Conservation (phyloP, 176 grass and related monocot genomes). For the Oryza punctata region DNA sequence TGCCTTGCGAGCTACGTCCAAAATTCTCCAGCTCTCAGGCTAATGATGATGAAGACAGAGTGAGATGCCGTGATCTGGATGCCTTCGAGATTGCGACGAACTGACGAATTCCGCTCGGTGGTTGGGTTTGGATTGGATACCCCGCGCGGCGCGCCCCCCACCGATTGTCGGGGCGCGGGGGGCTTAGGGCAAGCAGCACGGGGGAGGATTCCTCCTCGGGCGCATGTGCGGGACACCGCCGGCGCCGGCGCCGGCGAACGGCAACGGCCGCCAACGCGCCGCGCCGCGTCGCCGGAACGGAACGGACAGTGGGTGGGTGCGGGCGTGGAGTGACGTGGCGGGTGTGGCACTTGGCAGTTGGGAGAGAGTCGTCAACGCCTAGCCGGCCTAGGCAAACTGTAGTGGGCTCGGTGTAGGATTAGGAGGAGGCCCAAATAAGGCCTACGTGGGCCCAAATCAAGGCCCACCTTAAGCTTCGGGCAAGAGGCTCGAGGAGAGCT, state of each 20-base stretch:
- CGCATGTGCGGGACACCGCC: neutral
- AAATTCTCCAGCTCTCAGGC: neutral
- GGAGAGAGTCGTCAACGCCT: neutral
- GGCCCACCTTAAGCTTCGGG: neutral
- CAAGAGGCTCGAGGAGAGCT: too few species aligned
- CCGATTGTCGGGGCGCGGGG: neutral
- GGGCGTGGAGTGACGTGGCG: neutral
- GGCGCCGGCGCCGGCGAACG: neutral
- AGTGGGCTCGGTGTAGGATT: neutral
- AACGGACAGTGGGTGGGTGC: neutral
- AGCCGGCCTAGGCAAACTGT: neutral
- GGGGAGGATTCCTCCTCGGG: neutral
- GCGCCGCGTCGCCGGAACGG: neutral
- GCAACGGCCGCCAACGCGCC: neutral
- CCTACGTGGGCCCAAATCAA: neutral
- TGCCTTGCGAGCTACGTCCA: constrained; percentile 32
- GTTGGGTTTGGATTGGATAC: neutral
- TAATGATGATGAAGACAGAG: neutral
- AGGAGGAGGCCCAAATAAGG: neutral
- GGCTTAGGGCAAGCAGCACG: neutral
- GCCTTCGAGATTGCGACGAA: constrained; percentile 2
- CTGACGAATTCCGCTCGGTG: neutral
- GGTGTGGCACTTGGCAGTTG: constrained; percentile 25
- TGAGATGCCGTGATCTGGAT: constrained; percentile 20
- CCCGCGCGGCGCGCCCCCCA: neutral